Conservation (phyloP, 2,329 filamentous ascomycete species). For the Chalara sp. region DNA sequence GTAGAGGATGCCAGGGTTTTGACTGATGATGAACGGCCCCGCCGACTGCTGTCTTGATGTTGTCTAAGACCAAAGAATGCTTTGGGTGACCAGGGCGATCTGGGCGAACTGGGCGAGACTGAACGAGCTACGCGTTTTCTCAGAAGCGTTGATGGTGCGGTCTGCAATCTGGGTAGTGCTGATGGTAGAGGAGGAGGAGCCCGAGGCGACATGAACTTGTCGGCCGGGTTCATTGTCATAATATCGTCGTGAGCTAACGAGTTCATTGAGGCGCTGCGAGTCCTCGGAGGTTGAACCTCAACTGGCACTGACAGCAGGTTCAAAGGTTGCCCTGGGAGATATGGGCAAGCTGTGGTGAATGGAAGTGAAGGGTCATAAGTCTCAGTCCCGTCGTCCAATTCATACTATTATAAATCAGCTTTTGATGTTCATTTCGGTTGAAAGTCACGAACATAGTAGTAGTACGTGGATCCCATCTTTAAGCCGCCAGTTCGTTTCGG, state of each 20-base stretch:
- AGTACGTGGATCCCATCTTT: slow-evolving; percentile 90
- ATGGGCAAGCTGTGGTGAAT: slow-evolving; percentile 72
- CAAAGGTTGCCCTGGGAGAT: slow-evolving; percentile 80
- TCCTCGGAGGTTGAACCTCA: slow-evolving; percentile 50
- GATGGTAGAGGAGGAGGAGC: slow-evolving; percentile 43
- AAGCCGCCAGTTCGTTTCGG: slow-evolving; percentile 68
- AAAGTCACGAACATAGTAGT: slow-evolving; percentile 73
- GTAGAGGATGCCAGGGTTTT: slow-evolving; percentile 6
- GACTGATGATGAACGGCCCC: slow-evolving; percentile 18
- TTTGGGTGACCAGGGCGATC: slow-evolving; percentile 22
- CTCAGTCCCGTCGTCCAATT: slow-evolving; percentile 72
- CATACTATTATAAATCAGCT: slow-evolving; percentile 54
- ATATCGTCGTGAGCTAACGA: slow-evolving; percentile 51
- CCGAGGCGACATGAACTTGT: slow-evolving; percentile 67
- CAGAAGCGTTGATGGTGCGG: slow-evolving; percentile 31
- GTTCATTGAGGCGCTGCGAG: slow-evolving; percentile 59
- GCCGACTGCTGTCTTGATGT: slow-evolving; percentile 11
- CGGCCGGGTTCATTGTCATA: slow-evolving; percentile 71
- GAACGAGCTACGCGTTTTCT: slow-evolving; percentile 21
- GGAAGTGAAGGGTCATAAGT: slow-evolving; percentile 66
- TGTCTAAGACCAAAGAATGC: slow-evolving; percentile 22
- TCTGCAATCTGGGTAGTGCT: slow-evolving; percentile 36
- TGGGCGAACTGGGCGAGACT: slow-evolving; percentile 19
- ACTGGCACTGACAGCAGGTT: slow-evolving; percentile 78
- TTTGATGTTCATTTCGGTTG: slow-evolving; percentile 13